Evolutionary conservation across 768 basidiomycete species (phyloP), one percentile per base, ranked within the genome.

Genomic region (Hirschioporus abietinus): DNA sequence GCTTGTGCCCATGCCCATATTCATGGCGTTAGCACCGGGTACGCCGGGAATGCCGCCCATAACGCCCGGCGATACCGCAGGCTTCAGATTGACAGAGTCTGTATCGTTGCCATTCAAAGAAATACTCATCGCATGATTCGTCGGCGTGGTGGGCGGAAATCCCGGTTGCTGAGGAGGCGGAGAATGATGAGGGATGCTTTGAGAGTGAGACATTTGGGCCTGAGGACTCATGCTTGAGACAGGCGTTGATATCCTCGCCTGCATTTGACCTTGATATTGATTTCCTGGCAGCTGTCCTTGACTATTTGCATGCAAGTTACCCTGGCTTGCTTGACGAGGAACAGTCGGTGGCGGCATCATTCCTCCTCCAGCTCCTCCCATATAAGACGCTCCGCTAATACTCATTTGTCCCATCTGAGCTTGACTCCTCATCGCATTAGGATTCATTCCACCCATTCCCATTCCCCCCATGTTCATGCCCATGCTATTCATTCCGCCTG

Each of bases 381-480:
- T 52, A 10, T 6, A 52, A 10, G 26, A 36, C 27, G 20, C 18
- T 23, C 24, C 23, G 30, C 62, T n/a, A n/a, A n/a, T n/a, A n/a
- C n/a, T n/a, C n/a, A n/a, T n/a, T n/a, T n/a, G n/a, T n/a, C n/a
- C 30, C 62, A n/a, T n/a, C 62, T 20, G 20, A 30, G 20, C 34
- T 26, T 24, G 24, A 15, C 9, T 30, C 23, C 23, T 24, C 27
- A 35, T 26, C 59, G 67, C 64, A 15, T 67, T 65, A 61, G 72
- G 64, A 52, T 69, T 72, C 15, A 71, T 65, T 9, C 69, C 64
- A 24, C 64, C 63, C 34, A 70, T 71, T 24, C 68, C 70, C 63
- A 69, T 64, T 52, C 67, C 69, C 18, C 64, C 60, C 61, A 67
- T 68, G 58, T 63, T 66, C 65, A 66, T 65, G 35, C 42, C 64